Evolutionary conservation across 1,284 basidiomycete species (phyloP).

Genomic region (Sutorius eximius): DNA sequence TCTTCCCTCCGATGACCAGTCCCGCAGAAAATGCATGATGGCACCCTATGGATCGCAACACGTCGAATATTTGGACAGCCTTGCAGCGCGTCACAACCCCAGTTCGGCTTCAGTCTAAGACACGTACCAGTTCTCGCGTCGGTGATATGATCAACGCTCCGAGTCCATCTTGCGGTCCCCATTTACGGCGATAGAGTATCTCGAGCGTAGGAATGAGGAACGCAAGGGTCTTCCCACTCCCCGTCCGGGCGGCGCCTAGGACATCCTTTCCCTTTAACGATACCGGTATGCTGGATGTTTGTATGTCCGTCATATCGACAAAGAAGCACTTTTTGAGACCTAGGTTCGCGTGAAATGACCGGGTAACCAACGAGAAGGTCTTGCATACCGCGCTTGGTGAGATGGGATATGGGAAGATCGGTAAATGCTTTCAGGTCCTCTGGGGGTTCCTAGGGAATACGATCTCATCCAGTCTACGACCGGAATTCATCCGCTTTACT

Average conservation of each 20-base stretch:
- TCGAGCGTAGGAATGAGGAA: conserved; percentile 81
- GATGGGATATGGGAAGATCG: conserved; percentile 68
- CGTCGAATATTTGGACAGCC: conserved; percentile 98
- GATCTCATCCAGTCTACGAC: conserved; percentile 5
- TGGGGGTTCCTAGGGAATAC: conserved; percentile 44
- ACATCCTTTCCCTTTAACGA: conserved; percentile 70
- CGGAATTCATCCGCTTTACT: conserved; percentile 29
- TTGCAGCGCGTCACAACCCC: conserved; percentile 29
- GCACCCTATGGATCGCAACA: conserved; percentile 88
- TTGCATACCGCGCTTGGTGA: conserved; percentile 64
- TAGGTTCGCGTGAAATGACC: conserved; percentile 25
- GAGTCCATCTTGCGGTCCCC: conserved; percentile 82
- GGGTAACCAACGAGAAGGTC: not conserved
- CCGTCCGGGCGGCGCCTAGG: conserved; percentile 77
- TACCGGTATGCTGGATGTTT: conserved; percentile 61
- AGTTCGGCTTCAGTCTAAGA: conserved; percentile 2
- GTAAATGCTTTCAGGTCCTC: conserved; percentile 53
- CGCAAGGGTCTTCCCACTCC: conserved; percentile 82
- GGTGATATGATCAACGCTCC: conserved; percentile 95
- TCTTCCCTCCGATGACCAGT: conserved; percentile 96
- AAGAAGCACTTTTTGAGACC: conserved; percentile 87
- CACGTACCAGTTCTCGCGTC: conserved; percentile 84
- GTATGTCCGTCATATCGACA: conserved; percentile 84
- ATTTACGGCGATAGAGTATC: conserved; percentile 69
- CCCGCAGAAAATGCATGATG: conserved; percentile 94